Evolutionary conservation across 805 yeast genomes (phyloP).

Genomic region (Kazachstania taianensis): DNA sequence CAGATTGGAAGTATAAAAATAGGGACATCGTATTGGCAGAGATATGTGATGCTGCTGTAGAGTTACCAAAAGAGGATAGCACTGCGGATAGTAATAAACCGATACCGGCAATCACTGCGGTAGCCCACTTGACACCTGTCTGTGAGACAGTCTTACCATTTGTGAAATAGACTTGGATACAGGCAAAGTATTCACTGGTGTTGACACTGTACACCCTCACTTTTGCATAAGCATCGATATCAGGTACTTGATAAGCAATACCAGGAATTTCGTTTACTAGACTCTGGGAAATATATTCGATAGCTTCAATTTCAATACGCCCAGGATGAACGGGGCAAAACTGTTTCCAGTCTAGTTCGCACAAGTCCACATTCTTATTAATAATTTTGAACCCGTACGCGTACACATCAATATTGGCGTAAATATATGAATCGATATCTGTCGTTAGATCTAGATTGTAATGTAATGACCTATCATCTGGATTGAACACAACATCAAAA

Average conservation of each 20-base stretch:
- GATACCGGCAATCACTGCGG: constrained; percentile 81
- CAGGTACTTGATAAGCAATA: constrained; percentile 78
- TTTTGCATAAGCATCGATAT: constrained; percentile 70
- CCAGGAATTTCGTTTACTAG: constrained; percentile 62
- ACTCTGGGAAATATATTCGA: constrained; percentile 43
- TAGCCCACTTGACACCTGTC: constrained; percentile 81
- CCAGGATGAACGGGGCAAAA: constrained; percentile 88
- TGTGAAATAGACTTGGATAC: constrained; percentile 63
- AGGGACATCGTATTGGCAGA: constrained; percentile 79
- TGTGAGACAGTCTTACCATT: constrained; percentile 79
- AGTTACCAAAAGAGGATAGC: constrained; percentile 76
- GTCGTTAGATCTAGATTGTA: constrained; percentile 65
- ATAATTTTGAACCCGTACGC: constrained; percentile 81
- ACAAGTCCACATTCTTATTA: constrained; percentile 47
- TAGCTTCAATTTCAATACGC: constrained; percentile 60
- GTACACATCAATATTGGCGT: constrained; percentile 62
- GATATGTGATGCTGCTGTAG: constrained; percentile 81
- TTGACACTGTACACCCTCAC: constrained; percentile 39
- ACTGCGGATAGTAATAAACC: constrained; percentile 78
- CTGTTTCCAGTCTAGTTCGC: constrained; percentile 63
- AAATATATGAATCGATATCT: constrained; percentile 53
- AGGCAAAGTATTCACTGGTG: constrained; percentile 44
- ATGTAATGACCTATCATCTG: constrained; percentile 54
- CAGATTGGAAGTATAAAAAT: constrained; percentile 80
- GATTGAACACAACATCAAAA: constrained; percentile 68